Percentiles rank a stretch among this genome's conserved stretches.
phyloP scores from a whole-genome alignment of 768 basidiomycete species.

The Lentinula sp. region DNA sequence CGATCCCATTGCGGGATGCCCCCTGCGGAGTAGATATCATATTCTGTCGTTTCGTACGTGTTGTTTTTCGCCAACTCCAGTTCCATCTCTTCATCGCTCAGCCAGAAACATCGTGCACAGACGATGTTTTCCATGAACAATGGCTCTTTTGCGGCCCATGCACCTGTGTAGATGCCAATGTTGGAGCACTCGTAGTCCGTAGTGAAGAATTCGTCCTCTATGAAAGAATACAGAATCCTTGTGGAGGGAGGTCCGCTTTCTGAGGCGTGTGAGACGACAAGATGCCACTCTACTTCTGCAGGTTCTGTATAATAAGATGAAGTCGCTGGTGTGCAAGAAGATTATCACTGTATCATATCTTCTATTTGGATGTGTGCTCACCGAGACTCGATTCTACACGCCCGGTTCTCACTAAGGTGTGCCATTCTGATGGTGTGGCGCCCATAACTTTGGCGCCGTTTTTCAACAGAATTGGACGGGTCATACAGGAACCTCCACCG shows the following conservation, averaged over 20 bases:
- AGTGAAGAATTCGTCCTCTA: constrained; percentile 18
- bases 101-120: constrained; percentile 16
- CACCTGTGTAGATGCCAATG: constrained; percentile 1
- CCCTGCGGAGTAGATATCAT: neutral
- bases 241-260: neutral
- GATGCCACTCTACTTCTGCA: constrained; percentile 15
- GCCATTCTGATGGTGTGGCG: constrained; percentile 12
- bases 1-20: neutral
- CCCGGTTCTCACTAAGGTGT: constrained; percentile 9
- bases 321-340: neutral
- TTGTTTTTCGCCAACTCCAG: neutral
- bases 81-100: constrained; percentile 15
- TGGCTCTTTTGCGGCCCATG: neutral
- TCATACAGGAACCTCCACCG: constrained; percentile 9
- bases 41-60: neutral
- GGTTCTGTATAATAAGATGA: neutral
- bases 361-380: neutral
- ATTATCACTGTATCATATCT: neutral
- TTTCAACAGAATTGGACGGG: constrained; percentile 13
- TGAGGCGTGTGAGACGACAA: constrained; percentile 7
- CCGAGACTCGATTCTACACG: constrained; percentile 13
- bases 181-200: constrained; percentile 9
- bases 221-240: constrained; percentile 16
- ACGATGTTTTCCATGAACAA: constrained; percentile 21
- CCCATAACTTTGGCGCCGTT: constrained; percentile 12